phyloP scores from a whole-genome alignment of 164 flowering plant species.

The Tetrastigma voinierianum region DNA sequence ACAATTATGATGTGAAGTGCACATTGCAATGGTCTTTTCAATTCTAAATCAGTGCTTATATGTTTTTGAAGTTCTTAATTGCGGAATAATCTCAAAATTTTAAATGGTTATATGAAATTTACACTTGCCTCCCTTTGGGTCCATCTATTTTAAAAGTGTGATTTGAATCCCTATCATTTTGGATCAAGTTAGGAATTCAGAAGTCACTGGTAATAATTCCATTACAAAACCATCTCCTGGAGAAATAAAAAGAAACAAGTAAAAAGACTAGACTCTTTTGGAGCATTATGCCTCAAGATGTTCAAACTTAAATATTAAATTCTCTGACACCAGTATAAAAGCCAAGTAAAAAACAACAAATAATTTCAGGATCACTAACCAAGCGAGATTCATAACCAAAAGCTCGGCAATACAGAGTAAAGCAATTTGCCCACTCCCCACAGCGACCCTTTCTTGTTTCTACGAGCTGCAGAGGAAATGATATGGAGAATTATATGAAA shows the following conservation, averaged over 20 bases:
- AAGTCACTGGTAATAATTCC: no score
- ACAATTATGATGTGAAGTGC: no score
- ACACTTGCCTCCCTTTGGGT: no score
- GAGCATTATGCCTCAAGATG: neutral
- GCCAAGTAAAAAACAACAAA: slow-evolving; percentile 2
- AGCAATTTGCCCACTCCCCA: slow-evolving; percentile 99
- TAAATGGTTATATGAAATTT: no score
- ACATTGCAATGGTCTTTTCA: no score
- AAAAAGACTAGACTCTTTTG: neutral
- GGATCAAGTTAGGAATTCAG: no score
- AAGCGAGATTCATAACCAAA: slow-evolving; percentile 89
- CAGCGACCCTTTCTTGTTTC: slow-evolving; percentile 95
- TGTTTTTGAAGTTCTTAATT: no score
- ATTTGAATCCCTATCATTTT: no score
- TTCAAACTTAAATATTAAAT: neutral
- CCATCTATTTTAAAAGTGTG: no score
- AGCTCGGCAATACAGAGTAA: slow-evolving; percentile 91
- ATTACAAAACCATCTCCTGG: neutral
- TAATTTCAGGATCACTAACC: slow-evolving; percentile 42
- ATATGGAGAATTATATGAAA: slow-evolving; percentile 5
- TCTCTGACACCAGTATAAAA: neutral
- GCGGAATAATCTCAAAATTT: no score
- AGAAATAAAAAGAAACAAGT: neutral
- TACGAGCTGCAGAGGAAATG: slow-evolving; percentile 53
- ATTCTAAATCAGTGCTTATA: no score